A percentile compares a stretch with the other conserved stretches of the same genome.
phyloP scores from a whole-genome alignment of 2,329 filamentous ascomycete species.

The Tolypocladium ovalisporum region DNA sequence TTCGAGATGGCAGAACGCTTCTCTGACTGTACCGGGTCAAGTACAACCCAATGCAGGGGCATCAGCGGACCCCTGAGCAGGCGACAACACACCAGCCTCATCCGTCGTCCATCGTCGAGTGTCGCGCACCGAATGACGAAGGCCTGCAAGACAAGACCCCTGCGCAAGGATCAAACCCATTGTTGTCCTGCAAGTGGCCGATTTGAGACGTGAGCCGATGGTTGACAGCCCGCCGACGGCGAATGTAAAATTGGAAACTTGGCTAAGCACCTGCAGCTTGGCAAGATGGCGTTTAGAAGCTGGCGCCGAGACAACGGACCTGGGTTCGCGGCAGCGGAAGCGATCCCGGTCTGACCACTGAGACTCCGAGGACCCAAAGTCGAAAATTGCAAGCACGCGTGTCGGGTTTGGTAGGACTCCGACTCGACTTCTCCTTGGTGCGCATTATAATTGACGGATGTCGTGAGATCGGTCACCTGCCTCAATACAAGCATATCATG shows the following conservation, averaged over 20 bases:
- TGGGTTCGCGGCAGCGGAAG: too few species aligned
- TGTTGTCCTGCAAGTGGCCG: not conserved
- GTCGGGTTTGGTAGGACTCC: not conserved
- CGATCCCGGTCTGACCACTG: not conserved
- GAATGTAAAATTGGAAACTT: too few species aligned
- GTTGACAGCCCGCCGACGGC: not conserved
- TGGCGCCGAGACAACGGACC: not conserved
- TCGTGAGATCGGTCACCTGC: too few species aligned
- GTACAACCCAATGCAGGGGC: too few species aligned
- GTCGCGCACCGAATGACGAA: too few species aligned
- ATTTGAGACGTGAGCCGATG: not conserved
- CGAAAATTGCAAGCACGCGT: not conserved
- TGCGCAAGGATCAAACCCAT: not conserved
- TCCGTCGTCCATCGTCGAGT: not conserved
- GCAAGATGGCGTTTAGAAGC: not conserved
- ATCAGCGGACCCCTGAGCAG: not conserved
- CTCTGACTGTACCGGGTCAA: too few species aligned
- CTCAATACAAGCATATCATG: too few species aligned
- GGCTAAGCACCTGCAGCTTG: too few species aligned
- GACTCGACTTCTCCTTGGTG: not conserved
- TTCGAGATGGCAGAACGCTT: too few species aligned
- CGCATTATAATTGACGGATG: too few species aligned
- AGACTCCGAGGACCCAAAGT: not conserved
- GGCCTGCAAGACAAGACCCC: not conserved
- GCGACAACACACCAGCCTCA: not conserved